Evolutionary conservation across 176 grass and related monocot genomes (phyloP).

Genomic region (Aegilops umbellulata): DNA sequence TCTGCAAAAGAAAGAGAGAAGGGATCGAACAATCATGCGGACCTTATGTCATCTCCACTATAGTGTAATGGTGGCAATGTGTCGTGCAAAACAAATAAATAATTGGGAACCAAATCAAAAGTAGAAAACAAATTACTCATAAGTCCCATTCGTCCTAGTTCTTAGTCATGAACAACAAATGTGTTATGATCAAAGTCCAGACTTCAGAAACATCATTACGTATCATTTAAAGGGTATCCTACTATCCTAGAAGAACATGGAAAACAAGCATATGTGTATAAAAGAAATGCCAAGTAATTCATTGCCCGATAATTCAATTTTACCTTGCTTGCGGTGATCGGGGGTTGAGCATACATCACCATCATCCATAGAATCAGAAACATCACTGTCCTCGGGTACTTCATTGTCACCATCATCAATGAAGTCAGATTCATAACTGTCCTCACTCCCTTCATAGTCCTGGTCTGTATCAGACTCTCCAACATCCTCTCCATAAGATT

Average conservation of each 20-base stretch:
- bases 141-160: background rate
- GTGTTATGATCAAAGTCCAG: background rate
- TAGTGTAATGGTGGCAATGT: conserved; percentile 1
- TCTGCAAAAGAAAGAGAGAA: background rate
- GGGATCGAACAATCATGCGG: background rate
- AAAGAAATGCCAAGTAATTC: background rate
- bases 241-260: background rate
- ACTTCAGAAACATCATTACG: background rate
- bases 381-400: conserved; percentile 36
- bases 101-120: background rate
- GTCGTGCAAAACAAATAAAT: background rate
- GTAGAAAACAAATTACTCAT: background rate
- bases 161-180: background rate
- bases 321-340: conserved; percentile 44
- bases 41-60: background rate
- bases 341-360: conserved; percentile 40
- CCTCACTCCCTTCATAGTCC: conserved; percentile 50
- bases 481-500: conserved; percentile 92
- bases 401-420: conserved; percentile 74
- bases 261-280: background rate
- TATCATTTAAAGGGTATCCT: background rate
- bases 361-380: conserved; percentile 66
- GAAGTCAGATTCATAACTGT: conserved; percentile 94
- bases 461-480: conserved; percentile 63
- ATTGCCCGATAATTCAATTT: background rate